Base-by-base conservation (phyloP, 129 eudicot genomes). In the Scalesia atractyloides region DNA sequence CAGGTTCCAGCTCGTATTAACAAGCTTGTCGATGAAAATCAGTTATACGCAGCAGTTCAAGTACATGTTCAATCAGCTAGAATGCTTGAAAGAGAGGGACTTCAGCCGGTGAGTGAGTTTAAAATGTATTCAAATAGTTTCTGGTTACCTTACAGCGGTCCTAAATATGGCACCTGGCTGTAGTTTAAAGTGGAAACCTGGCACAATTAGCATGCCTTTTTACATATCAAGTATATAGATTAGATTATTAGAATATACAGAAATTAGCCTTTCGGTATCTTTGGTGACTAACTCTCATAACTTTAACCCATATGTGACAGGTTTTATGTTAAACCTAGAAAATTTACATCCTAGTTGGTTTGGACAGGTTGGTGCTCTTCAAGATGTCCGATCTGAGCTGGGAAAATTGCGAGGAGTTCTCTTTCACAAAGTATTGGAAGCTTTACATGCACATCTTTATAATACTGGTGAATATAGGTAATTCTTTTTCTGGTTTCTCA, bases 81-180 rank as follows among this genome's bases (percentile, higher is more conserved):
- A 84, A 94, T 94, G 99, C 97, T 94, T 73, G 99, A 94, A 91
- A 90, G 99, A 83, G 99, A 94, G 76, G 99, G 99, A 72, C 97
- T 94, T 75, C 97, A 90, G 30, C 3, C 34, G 34, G 34, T 30
- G 34, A 30, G 34, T 30, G 4, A 30, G 34, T 30, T 30, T 30
- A 30, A 30, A 30, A 30, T 30, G 34, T 30, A 30, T 30, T 30
- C 34, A 30, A 30, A 30, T 30, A 30, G 34, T 30, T 30, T 30
- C 34, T 30, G 2, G 4, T 30, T 2, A 30, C 34, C 34, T 4
- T 26, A 26, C 33, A 30, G 34, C 5, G 5, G 3, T 30, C 34
- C 34, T 30, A 30, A 30, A 30, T 30, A 30, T 30, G 34, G 34
- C 34, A 30, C 34, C 34, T 30, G 34, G 34, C 34, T 30, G 34